Percentiles rank a stretch among this genome's conserved stretches.
phyloP scores from a whole-genome alignment of 768 basidiomycete genomes.

The Favolaschia claudopus region DNA sequence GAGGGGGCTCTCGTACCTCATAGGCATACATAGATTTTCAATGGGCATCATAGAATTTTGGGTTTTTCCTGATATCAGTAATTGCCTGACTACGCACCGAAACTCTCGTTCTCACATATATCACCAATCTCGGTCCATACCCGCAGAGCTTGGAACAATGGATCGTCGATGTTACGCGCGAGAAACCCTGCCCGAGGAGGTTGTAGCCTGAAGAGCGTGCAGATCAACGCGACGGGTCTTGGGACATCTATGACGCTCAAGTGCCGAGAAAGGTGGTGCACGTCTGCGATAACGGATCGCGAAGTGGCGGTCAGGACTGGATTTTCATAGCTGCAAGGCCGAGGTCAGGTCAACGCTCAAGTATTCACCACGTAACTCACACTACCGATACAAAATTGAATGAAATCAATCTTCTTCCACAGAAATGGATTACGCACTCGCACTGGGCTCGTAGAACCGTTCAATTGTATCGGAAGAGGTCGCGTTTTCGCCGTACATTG shows the following conservation, averaged over 20 bases:
- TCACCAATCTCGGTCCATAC: constrained; percentile 82
- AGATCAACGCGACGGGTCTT: constrained; percentile 67
- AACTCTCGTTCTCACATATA: constrained; percentile 80
- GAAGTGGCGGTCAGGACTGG: constrained; percentile 80
- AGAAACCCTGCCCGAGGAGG: constrained; percentile 37
- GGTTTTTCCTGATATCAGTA: no score
- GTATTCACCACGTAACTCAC: constrained; percentile 41
- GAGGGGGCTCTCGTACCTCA: no score
- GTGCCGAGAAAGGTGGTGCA: constrained; percentile 67
- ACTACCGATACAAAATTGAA: constrained; percentile 38
- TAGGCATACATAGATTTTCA: no score
- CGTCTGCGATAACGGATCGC: constrained; percentile 74
- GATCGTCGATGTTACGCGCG: constrained; percentile 37
- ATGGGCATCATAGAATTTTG: no score
- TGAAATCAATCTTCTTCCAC: constrained; percentile 2
- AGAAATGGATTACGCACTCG: constrained; percentile 54
- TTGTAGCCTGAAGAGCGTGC: constrained; percentile 58
- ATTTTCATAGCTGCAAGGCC: constrained; percentile 72
- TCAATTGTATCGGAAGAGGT: constrained; percentile 61
- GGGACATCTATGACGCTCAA: constrained; percentile 72
- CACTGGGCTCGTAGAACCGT: constrained; percentile 75
- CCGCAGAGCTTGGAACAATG: constrained; percentile 69
- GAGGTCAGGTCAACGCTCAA: constrained; percentile 17
- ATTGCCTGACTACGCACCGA: constrained; percentile 65
- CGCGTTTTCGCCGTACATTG: constrained; percentile 68